phyloP scores from a whole-genome alignment of 805 yeast species.

The Wickerhamomyces kurtzmanii region DNA sequence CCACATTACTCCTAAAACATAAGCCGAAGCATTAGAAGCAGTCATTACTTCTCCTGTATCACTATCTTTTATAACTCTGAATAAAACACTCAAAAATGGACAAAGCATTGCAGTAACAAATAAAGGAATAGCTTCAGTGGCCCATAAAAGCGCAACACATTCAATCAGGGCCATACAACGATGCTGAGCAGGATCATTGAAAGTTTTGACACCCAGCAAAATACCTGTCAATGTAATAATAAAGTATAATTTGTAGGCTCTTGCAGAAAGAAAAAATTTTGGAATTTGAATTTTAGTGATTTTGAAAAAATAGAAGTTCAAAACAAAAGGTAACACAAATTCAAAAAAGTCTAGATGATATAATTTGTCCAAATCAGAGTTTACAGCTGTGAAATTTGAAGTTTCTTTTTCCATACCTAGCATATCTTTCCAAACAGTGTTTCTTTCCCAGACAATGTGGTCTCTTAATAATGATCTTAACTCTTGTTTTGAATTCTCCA shows the following conservation, averaged over 20 bases:
- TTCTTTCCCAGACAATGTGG: conserved; percentile 93
- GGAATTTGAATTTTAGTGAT: conserved; percentile 31
- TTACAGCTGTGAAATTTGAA: conserved; percentile 20
- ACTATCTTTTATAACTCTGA: conserved; percentile 50
- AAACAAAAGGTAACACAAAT: conserved; percentile 20
- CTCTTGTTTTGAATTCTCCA: conserved; percentile 40
- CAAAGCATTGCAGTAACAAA: conserved; percentile 83
- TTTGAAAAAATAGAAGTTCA: conserved; percentile 15
- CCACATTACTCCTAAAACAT: conserved; percentile 83
- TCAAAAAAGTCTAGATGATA: conserved; percentile 22
- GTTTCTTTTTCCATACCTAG: conserved; percentile 74
- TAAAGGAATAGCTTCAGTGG: conserved; percentile 87
- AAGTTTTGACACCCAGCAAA: conserved; percentile 47
- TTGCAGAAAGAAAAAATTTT: conserved; percentile 33
- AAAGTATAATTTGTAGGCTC: conserved; percentile 35
- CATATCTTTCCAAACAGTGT: conserved; percentile 94
- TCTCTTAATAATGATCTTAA: conserved; percentile 64
- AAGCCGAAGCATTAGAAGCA: conserved; percentile 58
- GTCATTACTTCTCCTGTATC: conserved; percentile 41
- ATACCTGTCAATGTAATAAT: conserved; percentile 44
- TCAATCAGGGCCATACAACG: conserved; percentile 60
- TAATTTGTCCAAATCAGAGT: conserved; percentile 25
- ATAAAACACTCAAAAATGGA: conserved; percentile 69
- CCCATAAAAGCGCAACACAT: conserved; percentile 74
- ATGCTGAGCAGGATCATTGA: conserved; percentile 49